These are phyloP conservation scores for Zhuliangozyma blackwelliae DNA, from an alignment of 1,139 yeast species.

Conservation along the genomic window DNA sequence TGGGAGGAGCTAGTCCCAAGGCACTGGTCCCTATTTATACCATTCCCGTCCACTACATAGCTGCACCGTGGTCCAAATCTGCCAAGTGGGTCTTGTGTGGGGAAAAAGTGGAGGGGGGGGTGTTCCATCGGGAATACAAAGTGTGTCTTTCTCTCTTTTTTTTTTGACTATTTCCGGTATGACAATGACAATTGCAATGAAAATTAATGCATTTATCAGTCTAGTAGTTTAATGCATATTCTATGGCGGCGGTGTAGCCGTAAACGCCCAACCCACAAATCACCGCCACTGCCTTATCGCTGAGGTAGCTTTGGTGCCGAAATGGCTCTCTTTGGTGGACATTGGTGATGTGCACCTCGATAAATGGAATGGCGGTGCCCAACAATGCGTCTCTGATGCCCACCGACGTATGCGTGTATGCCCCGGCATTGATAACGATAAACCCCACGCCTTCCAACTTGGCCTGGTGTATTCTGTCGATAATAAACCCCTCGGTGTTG, in stretches of 20 bases:
- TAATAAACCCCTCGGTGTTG: slow-evolving; percentile 45
- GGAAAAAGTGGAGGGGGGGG: too few relatives aligned
- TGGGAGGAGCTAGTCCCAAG: too few relatives aligned
- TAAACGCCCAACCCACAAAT: slow-evolving; percentile 46
- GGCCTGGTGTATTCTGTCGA: slow-evolving; percentile 46
- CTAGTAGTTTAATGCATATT: slow-evolving; percentile 40
- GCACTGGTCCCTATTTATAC: too few relatives aligned
- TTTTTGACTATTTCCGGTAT: too few relatives aligned
- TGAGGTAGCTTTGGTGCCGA: slow-evolving; percentile 45
- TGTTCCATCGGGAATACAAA: too few relatives aligned
- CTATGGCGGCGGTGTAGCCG: slow-evolving; percentile 47
- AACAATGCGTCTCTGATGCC: slow-evolving; percentile 47
- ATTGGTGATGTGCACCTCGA: slow-evolving; percentile 48
- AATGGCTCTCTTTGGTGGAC: slow-evolving; percentile 48
- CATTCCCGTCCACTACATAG: too few relatives aligned
- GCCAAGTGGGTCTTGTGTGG: too few relatives aligned
- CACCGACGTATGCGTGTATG: slow-evolving; percentile 48
- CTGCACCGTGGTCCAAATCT: too few relatives aligned
- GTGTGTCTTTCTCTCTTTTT: too few relatives aligned
- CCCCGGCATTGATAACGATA: slow-evolving; percentile 47
- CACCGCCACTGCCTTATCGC: slow-evolving; percentile 47
- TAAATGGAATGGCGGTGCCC: slow-evolving; percentile 45
- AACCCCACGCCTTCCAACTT: slow-evolving; percentile 35
- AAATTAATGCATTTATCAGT: background rate
- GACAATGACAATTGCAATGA: too few relatives aligned